Evolutionary conservation across 2,329 filamentous ascomycete species (phyloP), one percentile per base, ranked within the genome.

Genomic region (Fusarium piperis): DNA sequence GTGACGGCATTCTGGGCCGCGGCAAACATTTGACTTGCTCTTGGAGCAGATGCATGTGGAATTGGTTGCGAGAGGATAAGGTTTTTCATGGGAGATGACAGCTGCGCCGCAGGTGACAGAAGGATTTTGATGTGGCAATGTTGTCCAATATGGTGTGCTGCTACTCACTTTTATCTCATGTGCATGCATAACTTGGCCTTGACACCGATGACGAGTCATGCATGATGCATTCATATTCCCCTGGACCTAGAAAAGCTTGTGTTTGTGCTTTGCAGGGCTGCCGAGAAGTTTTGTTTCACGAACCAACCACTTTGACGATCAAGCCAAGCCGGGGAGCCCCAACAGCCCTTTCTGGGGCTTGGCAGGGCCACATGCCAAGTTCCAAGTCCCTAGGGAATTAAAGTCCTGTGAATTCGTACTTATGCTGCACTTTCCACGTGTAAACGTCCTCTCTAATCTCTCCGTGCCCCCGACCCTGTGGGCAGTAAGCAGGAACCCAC

Each of bases 1-100:
- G 30, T 72, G 48, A 38, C 51, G 48, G 69, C 66, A 67, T 64
- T n/a, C 18, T 64, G 48, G 69, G 69, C 70, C 70, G 70, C 65
- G 70, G 70, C 38, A 72, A 35, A 55, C 68, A 69, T 28, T 20
- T 55, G 41, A 26, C 38, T 41, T 16, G 30, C 35, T 12, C 56
- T 36, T 46, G 20, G 53, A 26, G 18, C 26, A 33, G 48, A 52
- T 59, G 62, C 69, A 72, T 64, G 70, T 72, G 70, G 58, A 48
- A 36, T 36, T 28, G 16, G 16, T 39, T 57, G 30, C 33, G 46
- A 55, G 38, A 23, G 3, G 32, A 52, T 18, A 36, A 39, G 48
- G 58, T 62, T 18, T 20, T 20, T 36, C 4, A 13, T 28, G 16
- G 16, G 44, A 51, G 30, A 51, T 51, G 26, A 51, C 26, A 51